These are phyloP conservation scores for Tephrocybe sp. DNA, from an alignment of 768 basidiomycete species.

Conservation along the genomic window DNA sequence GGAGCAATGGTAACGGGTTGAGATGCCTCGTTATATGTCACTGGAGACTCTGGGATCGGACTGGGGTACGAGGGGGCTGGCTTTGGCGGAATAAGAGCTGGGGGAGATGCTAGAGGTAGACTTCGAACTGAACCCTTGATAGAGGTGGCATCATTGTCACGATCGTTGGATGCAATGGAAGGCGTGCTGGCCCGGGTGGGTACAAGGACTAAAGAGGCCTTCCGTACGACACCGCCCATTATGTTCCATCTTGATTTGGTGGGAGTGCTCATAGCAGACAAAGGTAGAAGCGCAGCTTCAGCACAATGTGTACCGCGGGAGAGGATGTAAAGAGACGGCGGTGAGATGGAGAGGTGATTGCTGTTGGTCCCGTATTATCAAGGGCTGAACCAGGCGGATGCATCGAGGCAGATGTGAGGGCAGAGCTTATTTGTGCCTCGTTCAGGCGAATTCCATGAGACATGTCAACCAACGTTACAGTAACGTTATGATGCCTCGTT, in stretches of 20 bases:
- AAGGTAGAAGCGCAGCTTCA: constrained; percentile 19
- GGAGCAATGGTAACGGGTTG: constrained; percentile 31
- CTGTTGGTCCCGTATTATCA: constrained; percentile 31
- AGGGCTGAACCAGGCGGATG: constrained; percentile 40
- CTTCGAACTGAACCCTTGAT: constrained; percentile 21
- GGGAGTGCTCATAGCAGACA: constrained; percentile 9
- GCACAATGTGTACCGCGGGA: not conserved
- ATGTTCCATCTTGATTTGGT: constrained; percentile 53
- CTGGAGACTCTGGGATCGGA: constrained; percentile 70
- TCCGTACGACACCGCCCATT: constrained; percentile 57
- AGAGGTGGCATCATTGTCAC: constrained; percentile 24
- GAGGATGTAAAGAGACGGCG: constrained; percentile 5
- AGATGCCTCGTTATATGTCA: constrained; percentile 38
- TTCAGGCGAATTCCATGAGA: too few species aligned
- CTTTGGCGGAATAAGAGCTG: constrained; percentile 23
- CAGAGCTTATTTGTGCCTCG: constrained; percentile 2
- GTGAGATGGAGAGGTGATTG: constrained; percentile 17
- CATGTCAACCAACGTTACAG: too few species aligned
- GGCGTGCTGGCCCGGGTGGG: constrained; percentile 34
- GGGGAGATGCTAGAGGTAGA: constrained; percentile 12
- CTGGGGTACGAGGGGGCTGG: constrained; percentile 38
- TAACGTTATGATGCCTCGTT: too few species aligned
- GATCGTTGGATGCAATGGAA: constrained; percentile 22
- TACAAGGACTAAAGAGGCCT: constrained; percentile 55
- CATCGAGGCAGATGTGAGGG: constrained; percentile 34